Percentiles rank a stretch among this genome's conserved stretches.
These are phyloP conservation scores for Nicotiana undulata DNA, from an alignment of 257 asterid species.

Conservation along the genomic window DNA sequence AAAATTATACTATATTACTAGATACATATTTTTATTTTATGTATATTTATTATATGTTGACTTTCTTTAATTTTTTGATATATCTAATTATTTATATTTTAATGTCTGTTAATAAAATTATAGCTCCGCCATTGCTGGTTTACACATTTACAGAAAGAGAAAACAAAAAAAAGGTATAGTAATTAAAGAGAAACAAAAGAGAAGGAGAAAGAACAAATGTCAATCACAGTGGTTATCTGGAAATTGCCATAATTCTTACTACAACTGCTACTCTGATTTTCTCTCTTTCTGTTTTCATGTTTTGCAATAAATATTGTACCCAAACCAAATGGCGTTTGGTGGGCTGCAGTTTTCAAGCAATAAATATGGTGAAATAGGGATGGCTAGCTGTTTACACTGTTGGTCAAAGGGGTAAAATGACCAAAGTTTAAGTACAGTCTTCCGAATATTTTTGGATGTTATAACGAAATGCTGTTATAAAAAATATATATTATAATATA, in stretches of 20 bases:
- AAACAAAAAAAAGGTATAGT: not conserved
- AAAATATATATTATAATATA: too few species aligned
- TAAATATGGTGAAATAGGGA: constrained; percentile 11
- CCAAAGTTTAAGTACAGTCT: too few species aligned
- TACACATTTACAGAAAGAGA: not conserved
- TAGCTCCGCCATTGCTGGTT: not conserved
- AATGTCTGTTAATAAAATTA: too few species aligned
- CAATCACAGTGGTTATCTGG: not conserved
- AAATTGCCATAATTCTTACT: not conserved
- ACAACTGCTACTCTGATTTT: not conserved
- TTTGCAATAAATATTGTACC: not conserved
- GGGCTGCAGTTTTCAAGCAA: constrained; percentile 12
- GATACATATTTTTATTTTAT: too few species aligned
- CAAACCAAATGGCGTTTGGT: not conserved
- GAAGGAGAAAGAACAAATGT: constrained; percentile 3
- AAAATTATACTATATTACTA: too few species aligned
- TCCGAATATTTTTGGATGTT: too few species aligned
- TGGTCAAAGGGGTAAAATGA: not conserved
- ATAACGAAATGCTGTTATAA: too few species aligned
- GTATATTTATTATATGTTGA: too few species aligned
- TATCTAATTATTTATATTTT: too few species aligned
- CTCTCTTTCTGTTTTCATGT: not conserved
- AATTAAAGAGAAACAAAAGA: not conserved
- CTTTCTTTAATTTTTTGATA: too few species aligned
- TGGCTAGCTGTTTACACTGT: not conserved